phyloP scores from a whole-genome alignment of 2,329 filamentous ascomycete genomes.

The Ophiognomonia clavigignenti-juglandacearum region DNA sequence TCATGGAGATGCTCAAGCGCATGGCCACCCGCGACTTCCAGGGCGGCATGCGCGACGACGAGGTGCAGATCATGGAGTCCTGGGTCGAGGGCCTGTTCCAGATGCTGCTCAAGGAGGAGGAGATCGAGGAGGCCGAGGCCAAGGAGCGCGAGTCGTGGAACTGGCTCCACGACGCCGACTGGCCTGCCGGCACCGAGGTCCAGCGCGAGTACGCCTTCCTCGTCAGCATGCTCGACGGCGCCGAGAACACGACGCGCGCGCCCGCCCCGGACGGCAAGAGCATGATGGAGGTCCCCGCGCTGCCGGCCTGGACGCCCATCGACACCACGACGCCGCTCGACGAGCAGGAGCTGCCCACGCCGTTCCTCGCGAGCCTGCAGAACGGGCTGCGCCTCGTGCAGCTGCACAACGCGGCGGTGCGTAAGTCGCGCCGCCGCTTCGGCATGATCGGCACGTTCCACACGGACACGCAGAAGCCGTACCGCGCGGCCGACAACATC shows the following conservation, averaged over 20 bases:
- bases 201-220: slow-evolving; percentile 81
- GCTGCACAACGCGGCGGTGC: slow-evolving; percentile 85
- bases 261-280: slow-evolving; percentile 30
- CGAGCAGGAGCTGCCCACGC: slow-evolving; percentile 52
- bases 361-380: slow-evolving; percentile 68
- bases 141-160: slow-evolving; percentile 69
- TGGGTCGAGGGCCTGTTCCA: slow-evolving; percentile 78
- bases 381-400: slow-evolving; percentile 78
- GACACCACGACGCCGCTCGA: slow-evolving; percentile 29
- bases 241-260: slow-evolving; percentile 10
- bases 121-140: slow-evolving; percentile 67
- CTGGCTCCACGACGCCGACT: slow-evolving; percentile 73
- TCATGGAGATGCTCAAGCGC: slow-evolving; percentile 86
- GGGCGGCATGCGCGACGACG: slow-evolving; percentile 73
- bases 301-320: slow-evolving; percentile 65
- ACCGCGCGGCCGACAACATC: slow-evolving; percentile 88
- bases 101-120: slow-evolving; percentile 73
- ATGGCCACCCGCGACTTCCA: slow-evolving; percentile 86
- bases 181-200: slow-evolving; percentile 60
- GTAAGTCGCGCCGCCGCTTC: slow-evolving; percentile 79
- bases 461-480: slow-evolving; percentile 90
- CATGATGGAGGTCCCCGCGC: slow-evolving; percentile 42
- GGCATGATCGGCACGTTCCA: slow-evolving; percentile 86
- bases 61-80: slow-evolving; percentile 66
- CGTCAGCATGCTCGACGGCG: slow-evolving; percentile 53